A percentile compares a stretch with the other conserved stretches of the same genome.
Conservation (phyloP, 1,284 basidiomycete genomes). For the Microbotryomycetes sp. region DNA sequence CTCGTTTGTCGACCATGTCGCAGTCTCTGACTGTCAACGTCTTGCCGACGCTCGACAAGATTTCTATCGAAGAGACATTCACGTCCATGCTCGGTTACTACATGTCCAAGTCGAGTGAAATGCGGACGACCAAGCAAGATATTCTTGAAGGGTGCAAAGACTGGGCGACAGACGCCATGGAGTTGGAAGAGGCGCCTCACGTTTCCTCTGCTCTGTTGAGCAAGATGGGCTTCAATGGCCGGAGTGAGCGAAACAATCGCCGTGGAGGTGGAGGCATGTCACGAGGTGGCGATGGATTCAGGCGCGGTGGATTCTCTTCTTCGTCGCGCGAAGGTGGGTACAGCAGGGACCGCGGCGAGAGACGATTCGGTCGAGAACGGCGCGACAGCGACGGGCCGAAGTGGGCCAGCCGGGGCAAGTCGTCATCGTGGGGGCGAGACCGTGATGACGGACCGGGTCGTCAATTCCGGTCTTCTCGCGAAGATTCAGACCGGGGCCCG, state of each 20-base stretch:
- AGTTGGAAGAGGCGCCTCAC: constrained; percentile 49
- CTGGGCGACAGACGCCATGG: constrained; percentile 56
- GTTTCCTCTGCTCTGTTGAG: constrained; percentile 49
- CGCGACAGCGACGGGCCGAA: no score
- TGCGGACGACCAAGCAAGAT: constrained; percentile 48
- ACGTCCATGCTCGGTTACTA: constrained; percentile 72
- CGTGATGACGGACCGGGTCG: neutral
- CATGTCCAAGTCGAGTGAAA: constrained; percentile 48
- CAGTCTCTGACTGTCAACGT: constrained; percentile 41
- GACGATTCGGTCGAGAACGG: no score
- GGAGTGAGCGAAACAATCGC: neutral
- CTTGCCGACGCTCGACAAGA: constrained; percentile 49
- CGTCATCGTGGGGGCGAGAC: neutral
- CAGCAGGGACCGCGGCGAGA: no score
- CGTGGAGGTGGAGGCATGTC: neutral
- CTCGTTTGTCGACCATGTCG: constrained; percentile 40
- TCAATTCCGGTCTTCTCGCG: no score
- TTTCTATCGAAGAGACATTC: constrained; percentile 59
- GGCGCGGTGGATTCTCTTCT: no score
- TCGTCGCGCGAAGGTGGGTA: no score
- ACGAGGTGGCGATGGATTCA: neutral
- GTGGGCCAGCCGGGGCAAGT: neutral
- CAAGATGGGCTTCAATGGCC: constrained; percentile 41
- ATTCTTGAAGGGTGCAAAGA: constrained; percentile 57
- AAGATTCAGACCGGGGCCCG: no score